Base-by-base conservation (phyloP, 805 yeast species). In the Lachancea quebecensis region DNA sequence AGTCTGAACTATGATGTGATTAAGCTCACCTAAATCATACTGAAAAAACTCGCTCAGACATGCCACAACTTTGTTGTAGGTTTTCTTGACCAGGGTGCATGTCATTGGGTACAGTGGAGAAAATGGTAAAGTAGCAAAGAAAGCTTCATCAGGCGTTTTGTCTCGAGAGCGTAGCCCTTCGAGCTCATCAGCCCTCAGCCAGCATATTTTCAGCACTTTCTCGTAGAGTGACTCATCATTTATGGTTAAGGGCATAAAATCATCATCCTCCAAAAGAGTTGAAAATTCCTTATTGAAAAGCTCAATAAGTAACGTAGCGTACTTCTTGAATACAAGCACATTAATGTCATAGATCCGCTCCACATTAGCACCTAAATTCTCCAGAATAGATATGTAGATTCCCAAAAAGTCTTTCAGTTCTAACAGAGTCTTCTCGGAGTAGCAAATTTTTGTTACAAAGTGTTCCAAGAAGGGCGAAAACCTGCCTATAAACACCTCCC, bases 41-140 rank as follows among this genome's bases (percentile, higher is more conserved):
- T 81, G 81, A 50, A 75, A 75, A 56, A 81, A 82, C 52, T 80
- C 81, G 41, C 77, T 77, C 35, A 85, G 65, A 56, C 90, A 93
- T 15, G 70, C 67, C n/a, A 77, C 70, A 42, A 85, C 73, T 48
- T 79, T 79, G 27, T 76, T 72, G 16, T 90, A 73, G 34, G 85
- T 78, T 14, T 79, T 74, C 44, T 87, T 73, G 15, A 86, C 64
- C 32, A 85, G 81, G 18, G 87, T 77, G 64, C 97, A 91, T 29
- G 88, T 79, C 67, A 87, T 83, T 21, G 95, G 90, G 57, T 88
- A 90, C 48, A 88, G 79, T 46, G 85, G 84, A 42, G 96, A 86
- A 58, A 91, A 93, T 12, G 98, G 97, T 43, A 91, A 66, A 0
- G 82, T 78, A 49, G 79, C 71, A 2, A 87, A 83, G 47, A 77